Percentiles rank a stretch among this genome's conserved stretches.
Conservation (phyloP, 345 rosid species). For the Gossypioides kirkii region DNA sequence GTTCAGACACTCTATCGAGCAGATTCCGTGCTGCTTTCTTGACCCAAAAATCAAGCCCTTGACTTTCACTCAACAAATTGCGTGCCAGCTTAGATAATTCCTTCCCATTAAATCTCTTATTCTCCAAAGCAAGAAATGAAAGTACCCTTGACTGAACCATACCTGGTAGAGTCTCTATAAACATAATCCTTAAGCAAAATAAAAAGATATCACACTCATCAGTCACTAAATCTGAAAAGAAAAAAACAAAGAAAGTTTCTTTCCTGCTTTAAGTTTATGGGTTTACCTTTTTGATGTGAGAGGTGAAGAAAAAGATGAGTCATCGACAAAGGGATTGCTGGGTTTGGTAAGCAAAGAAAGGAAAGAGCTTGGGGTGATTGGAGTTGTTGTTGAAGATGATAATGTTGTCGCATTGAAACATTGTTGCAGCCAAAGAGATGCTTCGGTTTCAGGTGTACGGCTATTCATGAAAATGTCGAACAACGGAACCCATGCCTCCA, state of each 20-base stretch:
- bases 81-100: constrained; percentile 50
- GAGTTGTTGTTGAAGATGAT: constrained; percentile 24
- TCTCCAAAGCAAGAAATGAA: constrained; percentile 52
- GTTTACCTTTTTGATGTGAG: constrained; percentile 39
- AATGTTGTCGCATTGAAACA: constrained; percentile 31
- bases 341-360: constrained; percentile 45
- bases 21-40: constrained; percentile 56
- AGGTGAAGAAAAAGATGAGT: constrained; percentile 24
- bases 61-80: constrained; percentile 30
- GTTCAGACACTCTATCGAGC: constrained; percentile 50
- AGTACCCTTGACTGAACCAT: constrained; percentile 61
- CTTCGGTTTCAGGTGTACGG: constrained; percentile 64
- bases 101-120: constrained; percentile 37
- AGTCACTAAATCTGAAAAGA: constrained; percentile 1
- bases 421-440: constrained; percentile 57
- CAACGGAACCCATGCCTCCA: constrained; percentile 70
- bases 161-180: constrained; percentile 62
- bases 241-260: not conserved
- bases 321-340: constrained; percentile 17
- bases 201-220: not conserved
- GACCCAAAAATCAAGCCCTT: constrained; percentile 56
- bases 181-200: constrained; percentile 38
- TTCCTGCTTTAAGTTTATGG: not conserved
- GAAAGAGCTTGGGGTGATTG: constrained; percentile 58
- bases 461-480: constrained; percentile 52